phyloP scores from a whole-genome alignment of 371 early-diverging fungal genomes.

The Batkoa obscura region DNA sequence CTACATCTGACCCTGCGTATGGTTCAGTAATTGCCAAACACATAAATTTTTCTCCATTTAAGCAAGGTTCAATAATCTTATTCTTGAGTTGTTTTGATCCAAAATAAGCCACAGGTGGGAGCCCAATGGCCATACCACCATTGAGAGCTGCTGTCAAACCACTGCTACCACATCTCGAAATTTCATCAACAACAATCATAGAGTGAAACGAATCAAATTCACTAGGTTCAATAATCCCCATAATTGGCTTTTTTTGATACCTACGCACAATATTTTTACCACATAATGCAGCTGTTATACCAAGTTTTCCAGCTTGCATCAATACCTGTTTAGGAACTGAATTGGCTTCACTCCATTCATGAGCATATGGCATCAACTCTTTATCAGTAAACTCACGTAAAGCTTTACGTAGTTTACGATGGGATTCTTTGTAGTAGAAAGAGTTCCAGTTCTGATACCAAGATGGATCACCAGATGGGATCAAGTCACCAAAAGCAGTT shows the following conservation, averaged over 20 bases:
- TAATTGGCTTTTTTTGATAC: slow-evolving; percentile 7
- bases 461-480: slow-evolving; percentile 66
- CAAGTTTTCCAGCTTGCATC: slow-evolving; percentile 45
- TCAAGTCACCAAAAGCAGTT: slow-evolving; percentile 38
- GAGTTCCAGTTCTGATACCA: slow-evolving; percentile 63
- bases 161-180: slow-evolving; percentile 63
- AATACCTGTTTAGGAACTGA: slow-evolving; percentile 41
- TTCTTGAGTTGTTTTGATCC: slow-evolving; percentile 43
- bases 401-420: slow-evolving; percentile 41
- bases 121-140: slow-evolving; percentile 46
- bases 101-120: slow-evolving; percentile 61
- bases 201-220: slow-evolving; percentile 69
- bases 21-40: slow-evolving; percentile 55
- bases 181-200: slow-evolving; percentile 54
- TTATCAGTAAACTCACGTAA: slow-evolving; percentile 55
- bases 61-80: slow-evolving; percentile 42
- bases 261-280: slow-evolving; percentile 17
- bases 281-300: slow-evolving; percentile 40
- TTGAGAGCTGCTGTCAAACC: slow-evolving; percentile 65
- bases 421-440: slow-evolving; percentile 59
- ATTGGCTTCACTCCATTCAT: slow-evolving; percentile 73
- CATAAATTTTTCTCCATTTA: slow-evolving; percentile 55
- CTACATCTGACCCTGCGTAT: slow-evolving; percentile 59
- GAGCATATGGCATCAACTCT: slow-evolving; percentile 59
- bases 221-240: slow-evolving; percentile 21